Base-by-base conservation (phyloP, 1,139 yeast species). In the Sugiyamaella castrensis region DNA sequence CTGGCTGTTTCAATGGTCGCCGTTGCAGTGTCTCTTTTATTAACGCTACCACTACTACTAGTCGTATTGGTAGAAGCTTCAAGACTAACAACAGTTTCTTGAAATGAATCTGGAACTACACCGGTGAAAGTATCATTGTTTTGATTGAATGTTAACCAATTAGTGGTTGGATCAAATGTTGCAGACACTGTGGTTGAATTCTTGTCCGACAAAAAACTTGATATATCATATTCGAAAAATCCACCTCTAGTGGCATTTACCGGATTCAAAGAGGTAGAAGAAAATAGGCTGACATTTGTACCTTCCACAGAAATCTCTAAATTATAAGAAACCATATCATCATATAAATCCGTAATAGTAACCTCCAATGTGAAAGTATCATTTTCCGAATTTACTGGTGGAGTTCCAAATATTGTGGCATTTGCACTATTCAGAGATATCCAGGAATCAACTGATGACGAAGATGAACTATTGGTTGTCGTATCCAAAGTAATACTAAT, bases 111-210 rank as follows among this genome's bases (percentile, higher is more conserved):
- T 1, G 98, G 96, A 2, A 81, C 83, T 42, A 59, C 55, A 27
- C 98, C 98, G 38, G 70, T 70, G 53, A 91, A 75, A 1, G 95
- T 84, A 62, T 75, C 69, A 63, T 87, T 88, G 12, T 72, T 62
- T 27, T 71, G 59, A 60, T 81, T 76, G 66, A 76, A 88, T 2
- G 70, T 62, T 50, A 91, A 71, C 97, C 97, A 91, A 50, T 71
- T 70, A 0, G 79, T 73, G 44, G 67, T 64, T 46, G 71, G 69
- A 30, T 70, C 63, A 57, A 69, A 74, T 19, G 71, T 60, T 2
- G 79, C 77, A 2, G 74, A 57, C 13, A 87, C 68, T 3, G 24
- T 19, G 19, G 72, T 67, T 1, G 91, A 82, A 16, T 72, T 67
- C 44, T 57, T 56, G 51, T 54, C 56, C 36, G 57, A 45, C 36